A percentile compares a stretch with the other conserved stretches of the same genome.
phyloP scores from a whole-genome alignment of 2,329 filamentous ascomycete genomes.

The Ophiosphaerella narmari region DNA sequence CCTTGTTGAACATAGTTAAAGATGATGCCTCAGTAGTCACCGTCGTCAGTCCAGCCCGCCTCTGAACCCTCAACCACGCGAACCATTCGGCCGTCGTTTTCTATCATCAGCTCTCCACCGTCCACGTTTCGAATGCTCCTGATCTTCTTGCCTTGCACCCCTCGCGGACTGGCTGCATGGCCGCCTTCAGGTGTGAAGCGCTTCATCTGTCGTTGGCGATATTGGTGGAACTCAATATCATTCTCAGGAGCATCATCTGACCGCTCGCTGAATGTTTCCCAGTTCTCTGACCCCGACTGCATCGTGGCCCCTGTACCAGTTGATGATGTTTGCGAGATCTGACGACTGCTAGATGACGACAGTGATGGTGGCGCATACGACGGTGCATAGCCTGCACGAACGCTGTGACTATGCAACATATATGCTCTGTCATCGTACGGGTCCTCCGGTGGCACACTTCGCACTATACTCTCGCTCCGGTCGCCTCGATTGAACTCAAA shows the following conservation, averaged over 20 bases:
- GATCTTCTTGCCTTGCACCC: constrained; percentile 43
- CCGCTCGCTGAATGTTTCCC: constrained; percentile 92
- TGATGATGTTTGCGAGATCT: constrained; percentile 70
- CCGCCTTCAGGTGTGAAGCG: constrained; percentile 54
- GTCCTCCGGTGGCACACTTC: constrained; percentile 73
- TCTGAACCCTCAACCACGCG: constrained; percentile 57
- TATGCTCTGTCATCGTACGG: constrained; percentile 70
- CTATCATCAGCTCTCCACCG: constrained; percentile 45
- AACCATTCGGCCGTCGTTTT: constrained; percentile 50
- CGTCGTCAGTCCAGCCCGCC: constrained; percentile 59
- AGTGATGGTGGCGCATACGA: constrained; percentile 34
- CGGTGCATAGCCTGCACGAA: constrained; percentile 31
- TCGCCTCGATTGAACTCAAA: constrained; percentile 48
- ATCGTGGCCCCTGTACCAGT: constrained; percentile 58
- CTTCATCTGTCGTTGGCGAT: constrained; percentile 71
- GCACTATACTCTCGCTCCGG: constrained; percentile 62
- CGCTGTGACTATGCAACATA: constrained; percentile 38
- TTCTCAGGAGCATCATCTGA: constrained; percentile 67
- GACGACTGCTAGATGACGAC: constrained; percentile 55
- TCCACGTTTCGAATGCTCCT: constrained; percentile 54
- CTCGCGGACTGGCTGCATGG: constrained; percentile 39
- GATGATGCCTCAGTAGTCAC: constrained; percentile 35
- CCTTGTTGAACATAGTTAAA: too few species aligned
- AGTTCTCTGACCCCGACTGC: constrained; percentile 88
- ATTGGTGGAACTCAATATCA: constrained; percentile 81